Conservation (phyloP, 148 eudicot genomes). For the Gaultheria prostrata region DNA sequence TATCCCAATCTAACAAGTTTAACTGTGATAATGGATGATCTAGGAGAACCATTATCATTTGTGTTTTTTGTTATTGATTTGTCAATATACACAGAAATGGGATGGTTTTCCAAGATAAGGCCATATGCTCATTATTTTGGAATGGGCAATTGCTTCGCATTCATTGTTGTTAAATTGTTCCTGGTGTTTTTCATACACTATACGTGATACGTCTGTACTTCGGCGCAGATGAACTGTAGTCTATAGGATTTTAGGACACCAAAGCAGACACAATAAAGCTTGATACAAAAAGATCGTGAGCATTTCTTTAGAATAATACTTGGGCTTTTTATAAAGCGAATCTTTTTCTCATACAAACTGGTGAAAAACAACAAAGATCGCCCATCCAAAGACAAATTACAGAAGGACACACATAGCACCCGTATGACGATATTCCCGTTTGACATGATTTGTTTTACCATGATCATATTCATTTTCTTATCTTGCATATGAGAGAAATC, state of each 20-base stretch:
- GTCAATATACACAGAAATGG: neutral
- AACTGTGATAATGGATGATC: neutral
- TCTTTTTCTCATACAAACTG: neutral
- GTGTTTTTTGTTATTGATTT: neutral
- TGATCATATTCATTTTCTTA: neutral
- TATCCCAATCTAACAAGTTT: slow-evolving; percentile 4
- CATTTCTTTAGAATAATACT: too few species aligned
- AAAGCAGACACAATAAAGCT: too few species aligned
- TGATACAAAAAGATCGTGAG: too few species aligned
- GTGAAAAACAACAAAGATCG: neutral
- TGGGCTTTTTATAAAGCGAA: neutral
- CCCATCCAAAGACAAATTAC: neutral
- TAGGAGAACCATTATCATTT: neutral
- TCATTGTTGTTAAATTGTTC: neutral
- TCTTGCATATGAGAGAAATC: neutral
- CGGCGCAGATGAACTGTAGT: too few species aligned
- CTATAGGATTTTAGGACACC: too few species aligned
- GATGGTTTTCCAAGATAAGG: neutral
- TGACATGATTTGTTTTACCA: neutral
- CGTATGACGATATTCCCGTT: neutral
- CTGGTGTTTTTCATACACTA: neutral
- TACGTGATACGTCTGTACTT: too few species aligned
- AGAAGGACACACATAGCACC: neutral
- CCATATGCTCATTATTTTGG: neutral
- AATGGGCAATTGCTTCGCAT: neutral